Percentiles rank a stretch among this genome's conserved stretches.
phyloP scores from a whole-genome alignment of 139 green algal species.

The Chlamydomonas incerta region DNA sequence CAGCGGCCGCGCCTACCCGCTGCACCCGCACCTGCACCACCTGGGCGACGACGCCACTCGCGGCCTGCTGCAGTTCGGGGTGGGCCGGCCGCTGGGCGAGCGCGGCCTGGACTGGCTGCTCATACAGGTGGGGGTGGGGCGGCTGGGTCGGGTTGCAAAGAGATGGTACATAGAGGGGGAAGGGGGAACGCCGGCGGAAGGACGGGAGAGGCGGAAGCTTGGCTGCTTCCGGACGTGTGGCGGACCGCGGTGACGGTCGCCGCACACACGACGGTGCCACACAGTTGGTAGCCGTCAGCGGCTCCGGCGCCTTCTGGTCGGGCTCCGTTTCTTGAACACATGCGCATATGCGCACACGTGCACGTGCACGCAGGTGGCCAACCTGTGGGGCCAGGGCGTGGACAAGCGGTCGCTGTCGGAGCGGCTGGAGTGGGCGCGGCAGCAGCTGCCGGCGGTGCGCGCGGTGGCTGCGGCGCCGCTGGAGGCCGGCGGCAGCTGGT shows the following conservation, averaged over 20 bases:
- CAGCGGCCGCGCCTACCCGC: constrained; percentile 94
- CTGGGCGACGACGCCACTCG: constrained; percentile 89
- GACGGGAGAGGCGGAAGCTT: no score
- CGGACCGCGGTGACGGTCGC: no score
- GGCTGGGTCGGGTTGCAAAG: no score
- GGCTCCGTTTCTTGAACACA: no score
- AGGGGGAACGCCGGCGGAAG: no score
- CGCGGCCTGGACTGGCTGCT: constrained; percentile 87
- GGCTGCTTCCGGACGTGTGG: no score
- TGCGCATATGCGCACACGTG: no score
- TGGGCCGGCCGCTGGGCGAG: constrained; percentile 77
- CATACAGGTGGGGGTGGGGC: constrained; percentile 50
- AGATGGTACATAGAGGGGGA: no score
- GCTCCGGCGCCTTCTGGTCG: no score
- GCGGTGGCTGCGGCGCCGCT: constrained; percentile 39
- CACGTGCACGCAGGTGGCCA: constrained; percentile 89
- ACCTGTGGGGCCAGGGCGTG: constrained; percentile 83
- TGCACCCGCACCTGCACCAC: constrained; percentile 96
- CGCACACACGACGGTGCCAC: no score
- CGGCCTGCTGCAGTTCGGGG: constrained; percentile 88
- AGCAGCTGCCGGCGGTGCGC: constrained; percentile 6
- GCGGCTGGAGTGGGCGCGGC: constrained; percentile 27
- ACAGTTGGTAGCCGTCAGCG: no score
- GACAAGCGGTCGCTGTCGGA: constrained; percentile 87
- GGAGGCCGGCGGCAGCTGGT: constrained; percentile 69